Conservation (phyloP, 208 protist genomes). For the Crithidia thermophila region DNA sequence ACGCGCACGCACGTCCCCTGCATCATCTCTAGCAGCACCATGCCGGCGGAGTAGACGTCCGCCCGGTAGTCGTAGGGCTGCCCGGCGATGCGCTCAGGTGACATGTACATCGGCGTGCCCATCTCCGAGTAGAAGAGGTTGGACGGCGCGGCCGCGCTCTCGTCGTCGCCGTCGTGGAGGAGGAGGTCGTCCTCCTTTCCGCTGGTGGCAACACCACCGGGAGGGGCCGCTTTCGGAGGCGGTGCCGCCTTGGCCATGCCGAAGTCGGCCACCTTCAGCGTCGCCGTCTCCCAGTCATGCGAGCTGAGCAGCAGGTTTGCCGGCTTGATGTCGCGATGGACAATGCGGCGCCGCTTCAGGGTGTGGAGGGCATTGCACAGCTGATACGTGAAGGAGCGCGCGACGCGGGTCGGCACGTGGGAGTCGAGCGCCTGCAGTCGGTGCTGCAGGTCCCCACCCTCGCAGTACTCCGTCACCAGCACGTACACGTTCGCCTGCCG, state of each 20-base stretch:
- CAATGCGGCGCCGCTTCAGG: conserved; percentile 47
- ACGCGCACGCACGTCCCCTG: conserved; percentile 49
- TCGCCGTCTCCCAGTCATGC: conserved; percentile 49
- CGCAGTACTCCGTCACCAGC: conserved; percentile 70
- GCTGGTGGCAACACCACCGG: not conserved
- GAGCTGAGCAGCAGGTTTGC: conserved; percentile 82
- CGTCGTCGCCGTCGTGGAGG: conserved; percentile 2
- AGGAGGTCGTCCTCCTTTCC: not conserved
- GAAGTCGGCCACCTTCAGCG: conserved; percentile 71
- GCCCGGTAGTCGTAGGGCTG: conserved; percentile 71
- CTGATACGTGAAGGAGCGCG: conserved; percentile 59
- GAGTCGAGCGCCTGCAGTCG: conserved; percentile 27
- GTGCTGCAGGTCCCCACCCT: conserved; percentile 59
- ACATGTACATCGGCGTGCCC: conserved; percentile 74
- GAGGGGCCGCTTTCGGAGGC: conserved; percentile 1
- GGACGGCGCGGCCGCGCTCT: conserved; percentile 3
- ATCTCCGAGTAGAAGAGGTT: conserved; percentile 61
- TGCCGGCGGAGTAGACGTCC: conserved; percentile 78
- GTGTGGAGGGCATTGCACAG: conserved; percentile 59
- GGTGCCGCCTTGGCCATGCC: conserved; percentile 58
- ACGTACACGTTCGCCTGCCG: conserved; percentile 26
- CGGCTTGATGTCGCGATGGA: conserved; percentile 92
- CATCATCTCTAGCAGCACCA: conserved; percentile 85
- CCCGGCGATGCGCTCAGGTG: conserved; percentile 64
- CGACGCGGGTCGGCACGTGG: conserved; percentile 28